Conservation (phyloP, 2,329 filamentous ascomycete species). For the Coniella vitis region DNA sequence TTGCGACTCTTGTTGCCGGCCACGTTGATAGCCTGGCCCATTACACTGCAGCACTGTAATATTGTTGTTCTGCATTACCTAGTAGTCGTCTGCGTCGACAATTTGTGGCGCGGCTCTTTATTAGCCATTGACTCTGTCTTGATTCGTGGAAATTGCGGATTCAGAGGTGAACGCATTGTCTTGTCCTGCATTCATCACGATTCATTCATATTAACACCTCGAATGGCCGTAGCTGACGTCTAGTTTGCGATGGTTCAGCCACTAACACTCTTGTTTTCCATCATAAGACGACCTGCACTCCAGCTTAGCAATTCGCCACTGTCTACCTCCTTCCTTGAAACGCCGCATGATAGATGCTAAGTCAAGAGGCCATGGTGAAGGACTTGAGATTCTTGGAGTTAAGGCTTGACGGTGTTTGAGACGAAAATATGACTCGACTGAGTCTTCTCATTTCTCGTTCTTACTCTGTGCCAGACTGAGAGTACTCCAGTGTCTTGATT, state of each 20-base stretch:
- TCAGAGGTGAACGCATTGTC: not conserved
- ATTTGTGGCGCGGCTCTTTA: no score
- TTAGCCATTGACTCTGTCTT: not conserved
- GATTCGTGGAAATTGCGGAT: not conserved
- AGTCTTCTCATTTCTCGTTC: no score
- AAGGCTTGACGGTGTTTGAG: no score
- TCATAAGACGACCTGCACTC: conserved; percentile 11
- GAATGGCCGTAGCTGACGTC: conserved; percentile 1
- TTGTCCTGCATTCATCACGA: not conserved
- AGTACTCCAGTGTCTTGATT: no score
- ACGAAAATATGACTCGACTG: no score
- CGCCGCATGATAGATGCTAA: conserved; percentile 5
- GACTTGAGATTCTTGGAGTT: not conserved
- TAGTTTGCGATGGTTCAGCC: conserved; percentile 8
- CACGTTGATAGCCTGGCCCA: not conserved
- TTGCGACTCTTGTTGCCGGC: conserved; percentile 5
- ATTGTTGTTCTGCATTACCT: not conserved
- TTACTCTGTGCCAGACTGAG: no score
- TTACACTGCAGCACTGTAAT: no score
- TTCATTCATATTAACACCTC: not conserved
- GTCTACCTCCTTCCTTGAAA: not conserved
- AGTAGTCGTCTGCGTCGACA: not conserved
- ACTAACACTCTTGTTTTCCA: conserved; percentile 13
- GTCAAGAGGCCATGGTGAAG: not conserved
- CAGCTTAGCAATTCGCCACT: conserved; percentile 8